phyloP scores from a whole-genome alignment of 495 filamentous ascomycete species.

The Jackrogersella minutella region DNA sequence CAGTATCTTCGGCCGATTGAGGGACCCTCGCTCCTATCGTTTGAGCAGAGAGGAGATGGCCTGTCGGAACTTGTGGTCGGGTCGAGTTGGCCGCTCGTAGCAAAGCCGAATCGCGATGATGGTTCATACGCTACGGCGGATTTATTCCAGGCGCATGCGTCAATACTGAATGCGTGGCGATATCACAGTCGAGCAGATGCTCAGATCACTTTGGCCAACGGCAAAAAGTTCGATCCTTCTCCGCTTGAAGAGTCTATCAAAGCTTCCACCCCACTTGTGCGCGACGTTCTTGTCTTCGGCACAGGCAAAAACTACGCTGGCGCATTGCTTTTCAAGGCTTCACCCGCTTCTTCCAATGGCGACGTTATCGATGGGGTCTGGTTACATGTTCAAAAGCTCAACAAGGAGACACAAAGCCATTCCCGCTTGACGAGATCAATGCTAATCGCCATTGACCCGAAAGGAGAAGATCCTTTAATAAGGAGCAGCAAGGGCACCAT shows the following conservation, averaged over 20 bases:
- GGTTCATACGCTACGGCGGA: slow-evolving; percentile 66
- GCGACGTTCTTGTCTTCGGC: slow-evolving; percentile 60
- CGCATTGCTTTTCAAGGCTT: slow-evolving; percentile 51
- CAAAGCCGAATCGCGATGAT: slow-evolving; percentile 64
- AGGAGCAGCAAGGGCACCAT: slow-evolving; percentile 66
- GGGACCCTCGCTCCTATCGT: slow-evolving; percentile 47
- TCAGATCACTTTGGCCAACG: slow-evolving; percentile 68
- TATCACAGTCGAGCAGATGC: slow-evolving; percentile 68
- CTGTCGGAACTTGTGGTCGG: slow-evolving; percentile 67
- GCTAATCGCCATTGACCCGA: slow-evolving; percentile 50
- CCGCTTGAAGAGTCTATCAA: slow-evolving; percentile 62
- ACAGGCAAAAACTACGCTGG: slow-evolving; percentile 54
- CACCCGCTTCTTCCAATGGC: not conserved
- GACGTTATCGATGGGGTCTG: slow-evolving; percentile 42
- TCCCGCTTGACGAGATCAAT: slow-evolving; percentile 53
- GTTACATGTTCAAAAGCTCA: slow-evolving; percentile 51
- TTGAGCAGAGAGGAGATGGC: slow-evolving; percentile 62
- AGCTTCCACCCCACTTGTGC: slow-evolving; percentile 41
- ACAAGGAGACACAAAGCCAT: slow-evolving; percentile 52
- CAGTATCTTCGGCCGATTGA: slow-evolving; percentile 63
- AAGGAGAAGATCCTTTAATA: slow-evolving; percentile 40
- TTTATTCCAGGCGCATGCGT: slow-evolving; percentile 65
- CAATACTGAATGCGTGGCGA: slow-evolving; percentile 61
- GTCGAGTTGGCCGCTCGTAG: slow-evolving; percentile 69
- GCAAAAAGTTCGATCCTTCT: slow-evolving; percentile 73